phyloP scores from a whole-genome alignment of 2,329 filamentous ascomycete genomes.

The Rutstroemia sp. region DNA sequence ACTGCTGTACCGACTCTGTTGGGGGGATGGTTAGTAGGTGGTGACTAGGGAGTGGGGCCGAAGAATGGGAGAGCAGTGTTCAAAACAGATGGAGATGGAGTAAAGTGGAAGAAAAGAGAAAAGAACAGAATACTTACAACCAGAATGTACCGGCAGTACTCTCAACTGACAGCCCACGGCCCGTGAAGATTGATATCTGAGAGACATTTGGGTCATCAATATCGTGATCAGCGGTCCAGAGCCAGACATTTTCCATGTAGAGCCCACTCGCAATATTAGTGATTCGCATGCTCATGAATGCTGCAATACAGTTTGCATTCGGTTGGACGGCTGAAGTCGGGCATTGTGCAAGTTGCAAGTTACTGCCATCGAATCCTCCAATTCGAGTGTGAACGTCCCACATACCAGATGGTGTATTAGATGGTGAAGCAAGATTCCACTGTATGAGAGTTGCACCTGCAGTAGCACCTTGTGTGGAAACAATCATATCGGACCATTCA shows the following conservation, averaged over 20 bases:
- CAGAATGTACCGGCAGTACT: conserved; percentile 39
- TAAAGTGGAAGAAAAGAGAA: too few relatives aligned
- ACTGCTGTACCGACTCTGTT: conserved; percentile 46
- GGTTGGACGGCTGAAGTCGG: conserved; percentile 44
- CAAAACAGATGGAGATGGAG: too few relatives aligned
- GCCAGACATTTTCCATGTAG: conserved; percentile 43
- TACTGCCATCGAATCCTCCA: conserved; percentile 42
- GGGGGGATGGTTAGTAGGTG: conserved; percentile 65
- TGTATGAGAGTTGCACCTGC: conserved; percentile 57
- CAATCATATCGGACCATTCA: conserved; percentile 55
- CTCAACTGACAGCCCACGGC: conserved; percentile 32
- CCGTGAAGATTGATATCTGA: conserved; percentile 47
- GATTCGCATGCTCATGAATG: conserved; percentile 31
- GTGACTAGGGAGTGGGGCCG: background rate
- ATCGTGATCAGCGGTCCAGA: conserved; percentile 40
- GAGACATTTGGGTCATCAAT: conserved; percentile 34
- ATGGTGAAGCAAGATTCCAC: conserved; percentile 49
- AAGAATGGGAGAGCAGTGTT: too few relatives aligned
- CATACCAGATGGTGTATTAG: conserved; percentile 49
- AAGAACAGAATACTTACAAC: conserved; percentile 35
- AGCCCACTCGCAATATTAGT: conserved; percentile 34
- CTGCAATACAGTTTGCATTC: conserved; percentile 30
- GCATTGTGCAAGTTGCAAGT: conserved; percentile 50
- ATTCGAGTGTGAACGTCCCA: conserved; percentile 38
- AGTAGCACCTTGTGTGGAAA: conserved; percentile 33